Conservation (phyloP, 140 eudicot genomes). For the Flaveria floridana region DNA sequence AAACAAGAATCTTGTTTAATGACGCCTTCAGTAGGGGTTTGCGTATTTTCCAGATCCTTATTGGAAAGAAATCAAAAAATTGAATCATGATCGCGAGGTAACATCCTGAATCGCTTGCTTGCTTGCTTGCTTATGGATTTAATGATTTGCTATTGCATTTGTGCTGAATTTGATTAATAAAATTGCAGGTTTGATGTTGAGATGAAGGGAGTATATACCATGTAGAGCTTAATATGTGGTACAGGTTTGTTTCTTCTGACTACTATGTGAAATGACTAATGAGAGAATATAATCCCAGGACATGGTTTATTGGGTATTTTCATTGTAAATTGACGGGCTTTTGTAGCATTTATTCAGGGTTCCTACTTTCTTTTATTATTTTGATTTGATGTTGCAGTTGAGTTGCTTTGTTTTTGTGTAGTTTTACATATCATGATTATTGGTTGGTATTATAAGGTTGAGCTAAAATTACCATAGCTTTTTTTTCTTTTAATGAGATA, state of each 20-base stretch:
- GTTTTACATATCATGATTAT: not conserved
- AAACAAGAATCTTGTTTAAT: slow-evolving; percentile 89
- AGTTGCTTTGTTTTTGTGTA: slow-evolving; percentile 2
- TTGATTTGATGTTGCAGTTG: not conserved
- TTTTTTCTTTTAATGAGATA: too few relatives aligned
- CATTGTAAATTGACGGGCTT: slow-evolving; percentile 20
- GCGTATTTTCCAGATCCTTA: slow-evolving; percentile 69
- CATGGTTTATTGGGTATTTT: slow-evolving; percentile 12
- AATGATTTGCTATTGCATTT: not conserved
- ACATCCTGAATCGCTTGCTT: not conserved
- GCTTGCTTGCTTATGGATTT: not conserved
- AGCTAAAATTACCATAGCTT: too few relatives aligned
- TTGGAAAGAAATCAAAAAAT: slow-evolving; percentile 48
- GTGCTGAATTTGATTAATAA: not conserved
- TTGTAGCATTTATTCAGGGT: not conserved
- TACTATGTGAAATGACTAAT: slow-evolving; percentile 1
- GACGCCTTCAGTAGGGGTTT: slow-evolving; percentile 91
- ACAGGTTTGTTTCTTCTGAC: slow-evolving; percentile 24
- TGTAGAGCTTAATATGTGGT: slow-evolving; percentile 28
- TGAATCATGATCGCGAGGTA: slow-evolving; percentile 34
- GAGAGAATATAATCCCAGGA: slow-evolving; percentile 16
- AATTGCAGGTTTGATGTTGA: slow-evolving; percentile 29
- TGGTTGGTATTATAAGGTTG: not conserved
- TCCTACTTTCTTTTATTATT: not conserved
- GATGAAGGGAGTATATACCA: slow-evolving; percentile 5